Percentiles rank a stretch among this genome's conserved stretches.
phyloP scores from a whole-genome alignment of 1,139 yeast species.

The Starmera stellimalicola region DNA sequence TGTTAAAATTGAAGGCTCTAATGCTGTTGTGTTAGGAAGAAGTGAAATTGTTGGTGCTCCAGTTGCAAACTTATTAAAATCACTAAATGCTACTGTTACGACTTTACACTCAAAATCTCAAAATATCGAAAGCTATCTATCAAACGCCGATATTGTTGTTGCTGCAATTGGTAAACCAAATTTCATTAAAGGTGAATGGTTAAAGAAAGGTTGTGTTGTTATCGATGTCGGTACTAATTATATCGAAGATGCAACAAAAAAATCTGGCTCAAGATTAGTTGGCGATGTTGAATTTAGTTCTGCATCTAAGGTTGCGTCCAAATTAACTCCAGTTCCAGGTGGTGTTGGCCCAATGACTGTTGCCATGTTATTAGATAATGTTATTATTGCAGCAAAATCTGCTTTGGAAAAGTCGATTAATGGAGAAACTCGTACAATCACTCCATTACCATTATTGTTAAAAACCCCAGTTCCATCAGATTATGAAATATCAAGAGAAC shows the following conservation, averaged over 20 bases:
- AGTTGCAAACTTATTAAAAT: constrained; percentile 71
- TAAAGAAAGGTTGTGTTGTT: constrained; percentile 75
- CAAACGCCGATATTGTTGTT: constrained; percentile 79
- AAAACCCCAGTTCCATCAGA: constrained; percentile 87
- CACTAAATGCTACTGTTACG: constrained; percentile 77
- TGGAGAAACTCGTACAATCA: constrained; percentile 21
- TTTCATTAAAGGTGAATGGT: constrained; percentile 83
- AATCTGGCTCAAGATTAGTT: constrained; percentile 78
- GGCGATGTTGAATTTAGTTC: constrained; percentile 87
- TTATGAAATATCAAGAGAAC: constrained; percentile 84
- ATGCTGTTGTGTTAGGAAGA: constrained; percentile 93
- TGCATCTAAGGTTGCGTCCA: constrained; percentile 57
- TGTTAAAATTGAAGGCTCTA: constrained; percentile 60
- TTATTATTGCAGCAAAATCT: constrained; percentile 68
- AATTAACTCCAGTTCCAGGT: constrained; percentile 96
- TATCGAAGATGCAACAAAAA: constrained; percentile 63
- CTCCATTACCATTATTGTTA: constrained; percentile 56
- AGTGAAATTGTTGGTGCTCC: constrained; percentile 97
- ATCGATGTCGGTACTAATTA: constrained; percentile 97
- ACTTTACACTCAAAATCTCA: constrained; percentile 58
- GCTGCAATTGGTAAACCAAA: constrained; percentile 86
- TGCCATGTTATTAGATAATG: constrained; percentile 88
- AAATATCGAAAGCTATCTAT: constrained; percentile 50
- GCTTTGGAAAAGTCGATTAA: constrained; percentile 18
- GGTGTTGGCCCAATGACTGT: constrained; percentile 99